phyloP scores from a whole-genome alignment of 768 basidiomycete species.

The Cyathus striatus region DNA sequence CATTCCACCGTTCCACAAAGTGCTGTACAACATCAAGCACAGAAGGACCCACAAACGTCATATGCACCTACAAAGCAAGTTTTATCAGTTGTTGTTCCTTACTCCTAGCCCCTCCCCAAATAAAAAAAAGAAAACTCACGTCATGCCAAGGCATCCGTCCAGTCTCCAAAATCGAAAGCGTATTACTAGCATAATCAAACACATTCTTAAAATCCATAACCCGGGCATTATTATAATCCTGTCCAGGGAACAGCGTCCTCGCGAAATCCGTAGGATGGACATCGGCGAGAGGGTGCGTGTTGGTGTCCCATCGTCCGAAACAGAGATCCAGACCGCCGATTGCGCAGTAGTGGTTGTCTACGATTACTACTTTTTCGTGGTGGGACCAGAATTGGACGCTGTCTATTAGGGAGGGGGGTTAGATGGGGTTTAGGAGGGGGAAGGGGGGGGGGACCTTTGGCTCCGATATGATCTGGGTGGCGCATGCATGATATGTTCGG shows the following conservation, averaged over 20 bases:
- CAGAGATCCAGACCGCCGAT: constrained; percentile 95
- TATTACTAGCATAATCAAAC: constrained; percentile 66
- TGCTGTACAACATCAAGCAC: constrained; percentile 93
- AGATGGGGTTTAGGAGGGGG: background rate
- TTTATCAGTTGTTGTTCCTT: background rate
- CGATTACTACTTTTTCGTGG: constrained; percentile 88
- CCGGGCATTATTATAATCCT: constrained; percentile 92
- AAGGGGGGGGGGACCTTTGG: constrained; percentile 46
- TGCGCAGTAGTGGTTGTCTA: constrained; percentile 82
- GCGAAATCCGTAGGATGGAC: constrained; percentile 84
- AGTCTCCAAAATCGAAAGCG: constrained; percentile 60
- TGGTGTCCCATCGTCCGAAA: constrained; percentile 96
- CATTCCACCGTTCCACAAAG: constrained; percentile 91
- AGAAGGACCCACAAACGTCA: constrained; percentile 75
- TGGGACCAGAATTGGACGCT: constrained; percentile 87
- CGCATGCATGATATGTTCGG: constrained; percentile 86
- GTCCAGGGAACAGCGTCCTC: constrained; percentile 84
- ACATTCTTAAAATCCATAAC: constrained; percentile 84
- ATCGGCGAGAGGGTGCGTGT: constrained; percentile 86
- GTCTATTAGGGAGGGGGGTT: constrained; percentile 37
- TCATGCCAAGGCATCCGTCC: constrained; percentile 96
- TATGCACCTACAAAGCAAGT: constrained; percentile 83
- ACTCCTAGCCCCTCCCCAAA: background rate
- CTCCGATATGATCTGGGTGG: constrained; percentile 86
- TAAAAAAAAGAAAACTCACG: constrained; percentile 35